Conservation (phyloP, 2,329 filamentous ascomycete genomes). For the Zelopaecilomyces penicillatus region DNA sequence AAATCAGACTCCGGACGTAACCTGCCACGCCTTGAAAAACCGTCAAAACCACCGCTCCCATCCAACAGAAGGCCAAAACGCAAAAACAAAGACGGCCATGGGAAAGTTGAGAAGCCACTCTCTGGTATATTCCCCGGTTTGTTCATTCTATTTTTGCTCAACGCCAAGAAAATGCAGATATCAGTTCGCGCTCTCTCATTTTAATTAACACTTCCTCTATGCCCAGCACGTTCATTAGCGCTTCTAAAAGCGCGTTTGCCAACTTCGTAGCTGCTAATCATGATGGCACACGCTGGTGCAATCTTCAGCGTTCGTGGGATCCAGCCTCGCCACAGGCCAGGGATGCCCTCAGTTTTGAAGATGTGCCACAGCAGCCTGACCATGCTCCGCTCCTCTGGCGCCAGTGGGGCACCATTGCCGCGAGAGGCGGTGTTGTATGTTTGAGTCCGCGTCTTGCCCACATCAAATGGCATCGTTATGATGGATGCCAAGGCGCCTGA, state of each 20-base stretch:
- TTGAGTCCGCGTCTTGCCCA: constrained; percentile 92
- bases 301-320: constrained; percentile 87
- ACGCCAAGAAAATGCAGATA: no score
- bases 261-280: constrained; percentile 97
- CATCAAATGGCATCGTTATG: constrained; percentile 90
- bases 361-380: constrained; percentile 82
- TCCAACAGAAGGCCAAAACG: no score
- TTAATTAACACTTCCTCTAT: not conserved
- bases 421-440: constrained; percentile 54
- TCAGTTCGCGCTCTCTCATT: not conserved
- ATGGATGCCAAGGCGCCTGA: constrained; percentile 82
- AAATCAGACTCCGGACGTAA: no score
- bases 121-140: no score
- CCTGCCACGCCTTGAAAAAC: no score
- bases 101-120: no score
- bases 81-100: no score
- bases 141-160: no score
- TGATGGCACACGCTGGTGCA: constrained; percentile 92
- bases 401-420: constrained; percentile 25
- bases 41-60: no score
- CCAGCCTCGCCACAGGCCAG: constrained; percentile 86
- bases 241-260: constrained; percentile 79
- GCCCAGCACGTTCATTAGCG: constrained; percentile 50
- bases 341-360: constrained; percentile 71
- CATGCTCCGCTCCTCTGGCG: constrained; percentile 72